phyloP scores from a whole-genome alignment of 2,329 filamentous ascomycete genomes.

The Westerdykella aurantiaca region DNA sequence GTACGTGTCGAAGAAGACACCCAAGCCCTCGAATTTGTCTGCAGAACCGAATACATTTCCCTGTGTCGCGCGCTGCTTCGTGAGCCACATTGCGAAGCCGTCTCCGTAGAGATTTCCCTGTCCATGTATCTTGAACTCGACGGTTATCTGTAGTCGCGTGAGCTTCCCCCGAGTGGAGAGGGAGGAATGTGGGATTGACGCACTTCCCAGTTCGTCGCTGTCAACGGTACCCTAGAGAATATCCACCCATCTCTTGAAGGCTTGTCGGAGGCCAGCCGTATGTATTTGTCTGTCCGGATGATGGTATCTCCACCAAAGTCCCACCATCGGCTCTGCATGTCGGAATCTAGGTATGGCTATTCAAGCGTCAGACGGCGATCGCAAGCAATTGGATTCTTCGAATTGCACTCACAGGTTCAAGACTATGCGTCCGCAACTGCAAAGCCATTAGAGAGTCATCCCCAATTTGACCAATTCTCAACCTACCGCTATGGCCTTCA shows the following conservation, averaged over 20 bases:
- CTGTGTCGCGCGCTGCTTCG: slow-evolving; percentile 75
- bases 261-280: slow-evolving; percentile 84
- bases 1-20: slow-evolving; percentile 96
- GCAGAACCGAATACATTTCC: slow-evolving; percentile 83
- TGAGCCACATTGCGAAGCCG: slow-evolving; percentile 97
- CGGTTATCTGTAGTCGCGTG: slow-evolving; percentile 58
- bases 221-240: slow-evolving; percentile 88
- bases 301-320: slow-evolving; percentile 97
- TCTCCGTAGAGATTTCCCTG: slow-evolving; percentile 88
- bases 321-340: slow-evolving; percentile 98
- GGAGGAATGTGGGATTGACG: slow-evolving; percentile 3
- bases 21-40: slow-evolving; percentile 89
- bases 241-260: slow-evolving; percentile 90
- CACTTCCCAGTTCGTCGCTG: slow-evolving; percentile 95
- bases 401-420: slow-evolving; percentile 61
- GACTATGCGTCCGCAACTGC: slow-evolving; percentile 80
- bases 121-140: slow-evolving; percentile 92
- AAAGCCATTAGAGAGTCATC: slow-evolving; percentile 16
- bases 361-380: not conserved
- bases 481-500: slow-evolving; percentile 62
- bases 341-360: slow-evolving; percentile 92
- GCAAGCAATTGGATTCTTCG: slow-evolving; percentile 8
- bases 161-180: slow-evolving; percentile 9
- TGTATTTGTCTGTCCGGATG: slow-evolving; percentile 70
- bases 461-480: slow-evolving; percentile 2